Base-by-base conservation (phyloP, 2,329 filamentous ascomycete species). In the Leptographium flavum region DNA sequence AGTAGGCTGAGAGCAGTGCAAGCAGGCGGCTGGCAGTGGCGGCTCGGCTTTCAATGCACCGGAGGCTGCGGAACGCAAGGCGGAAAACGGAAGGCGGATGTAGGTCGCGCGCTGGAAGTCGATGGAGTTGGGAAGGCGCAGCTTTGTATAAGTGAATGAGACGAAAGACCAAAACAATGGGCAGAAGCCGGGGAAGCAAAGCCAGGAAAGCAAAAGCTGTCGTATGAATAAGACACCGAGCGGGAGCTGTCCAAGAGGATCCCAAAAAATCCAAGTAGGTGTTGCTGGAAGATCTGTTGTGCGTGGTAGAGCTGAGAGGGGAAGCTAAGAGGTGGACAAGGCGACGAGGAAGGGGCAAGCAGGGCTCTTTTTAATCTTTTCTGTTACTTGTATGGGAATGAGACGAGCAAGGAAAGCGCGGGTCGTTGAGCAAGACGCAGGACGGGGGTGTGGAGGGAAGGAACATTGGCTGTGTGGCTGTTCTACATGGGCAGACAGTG, bases 311-410 rank as follows among this genome's bases (percentile, higher is more conserved):
- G 41, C 41, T 36, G 32, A 43, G 32, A 27, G 30, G 31, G n/a
- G n/a, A n/a, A 23, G 30, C 31, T 28, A 36, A n/a, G 32, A 28
- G 19, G 41, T 36, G 21, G 32, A 36, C 21, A 6, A 15, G 41
- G 41, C 15, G 32, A 36, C 21, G 11, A 15, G 41, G 41, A 28
- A 43, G 22, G 41, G 41, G 41, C 37, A 39, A 43, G 31, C 11
- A 23, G 31, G 41, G 41, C 41, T 43, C 41, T 43, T 43, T 42
- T 43, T 43, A 42, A 36, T 43, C 22, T 36, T 36, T 43, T 35
- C 32, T 36, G 22, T 31, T 31, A 13, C 19, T 33, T 23, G 19
- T 21, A 37, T 37, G 35, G 35, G 40, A 33, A 22, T 41, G 35
- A 37, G 35, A 37, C 35, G 35, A 41, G 23, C 8, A 25, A 40